A percentile compares a stretch with the other conserved stretches of the same genome.
Conservation (phyloP, 2,329 filamentous ascomycete genomes). For the Epichloe aotearoae region DNA sequence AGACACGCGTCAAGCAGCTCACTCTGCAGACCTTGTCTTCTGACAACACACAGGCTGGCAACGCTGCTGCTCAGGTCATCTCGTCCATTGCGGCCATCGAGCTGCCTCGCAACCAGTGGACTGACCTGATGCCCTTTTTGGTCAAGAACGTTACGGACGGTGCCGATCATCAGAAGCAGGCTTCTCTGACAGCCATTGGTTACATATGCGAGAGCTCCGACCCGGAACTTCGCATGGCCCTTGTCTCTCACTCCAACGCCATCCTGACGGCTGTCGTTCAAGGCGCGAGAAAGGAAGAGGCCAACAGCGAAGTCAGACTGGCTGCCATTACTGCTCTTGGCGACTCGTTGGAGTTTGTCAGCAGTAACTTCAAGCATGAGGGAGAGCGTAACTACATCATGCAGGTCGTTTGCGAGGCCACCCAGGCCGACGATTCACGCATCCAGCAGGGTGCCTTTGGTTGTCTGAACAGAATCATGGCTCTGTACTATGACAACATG, state of each 20-base stretch:
- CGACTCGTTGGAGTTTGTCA: conserved; percentile 93
- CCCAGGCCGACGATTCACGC: conserved; percentile 77
- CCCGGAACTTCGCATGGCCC: conserved; percentile 63
- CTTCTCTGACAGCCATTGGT: conserved; percentile 89
- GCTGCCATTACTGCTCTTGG: conserved; percentile 89
- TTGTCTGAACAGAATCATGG: conserved; percentile 97
- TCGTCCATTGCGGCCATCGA: conserved; percentile 91
- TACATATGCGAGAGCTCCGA: conserved; percentile 98
- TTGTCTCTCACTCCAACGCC: conserved; percentile 84
- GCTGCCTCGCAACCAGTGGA: conserved; percentile 85
- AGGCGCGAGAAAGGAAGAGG: conserved; percentile 91
- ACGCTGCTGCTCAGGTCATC: conserved; percentile 87
- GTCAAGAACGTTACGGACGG: conserved; percentile 89
- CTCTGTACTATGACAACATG: conserved; percentile 98
- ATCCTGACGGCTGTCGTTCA: conserved; percentile 97
- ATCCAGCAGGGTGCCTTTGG: conserved; percentile 96
- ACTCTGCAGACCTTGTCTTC: conserved; percentile 81
- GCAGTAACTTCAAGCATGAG: conserved; percentile 98
- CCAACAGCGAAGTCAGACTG: conserved; percentile 78
- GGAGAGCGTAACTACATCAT: conserved; percentile 99
- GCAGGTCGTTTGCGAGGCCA: conserved; percentile 99
- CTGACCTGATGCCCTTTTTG: conserved; percentile 73
- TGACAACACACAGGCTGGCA: conserved; percentile 67
- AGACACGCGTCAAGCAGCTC: conserved; percentile 76
- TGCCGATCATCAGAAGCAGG: conserved; percentile 78